Percentiles rank a stretch among this genome's conserved stretches.
Conservation (phyloP, 2,329 filamentous ascomycete species). For the Bimuria novae-zelandiae region DNA sequence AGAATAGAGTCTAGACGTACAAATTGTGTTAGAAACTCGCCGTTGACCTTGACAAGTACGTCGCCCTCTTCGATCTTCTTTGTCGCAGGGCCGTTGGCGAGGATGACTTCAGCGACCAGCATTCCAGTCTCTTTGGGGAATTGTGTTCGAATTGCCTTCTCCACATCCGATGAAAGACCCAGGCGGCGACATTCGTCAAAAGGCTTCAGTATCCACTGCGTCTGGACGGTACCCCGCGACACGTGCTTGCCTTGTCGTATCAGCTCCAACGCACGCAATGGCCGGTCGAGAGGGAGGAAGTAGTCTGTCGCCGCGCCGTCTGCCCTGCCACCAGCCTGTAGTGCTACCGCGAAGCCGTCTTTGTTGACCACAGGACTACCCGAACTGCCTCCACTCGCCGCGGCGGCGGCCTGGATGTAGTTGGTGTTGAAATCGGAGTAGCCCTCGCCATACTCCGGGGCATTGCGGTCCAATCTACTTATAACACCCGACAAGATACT, state of each 20-base stretch:
- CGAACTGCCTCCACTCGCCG: slow-evolving; percentile 96
- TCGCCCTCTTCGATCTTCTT: slow-evolving; percentile 91
- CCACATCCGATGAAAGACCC: slow-evolving; percentile 82
- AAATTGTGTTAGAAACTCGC: slow-evolving; percentile 90
- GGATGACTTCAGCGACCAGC: slow-evolving; percentile 93
- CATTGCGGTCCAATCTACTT: slow-evolving; percentile 92
- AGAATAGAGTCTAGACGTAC: slow-evolving; percentile 88
- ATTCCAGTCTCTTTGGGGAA: slow-evolving; percentile 96
- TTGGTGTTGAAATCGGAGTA: slow-evolving; percentile 97
- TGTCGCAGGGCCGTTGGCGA: slow-evolving; percentile 87
- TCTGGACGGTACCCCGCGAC: slow-evolving; percentile 94
- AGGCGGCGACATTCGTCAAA: slow-evolving; percentile 95
- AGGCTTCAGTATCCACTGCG: slow-evolving; percentile 93
- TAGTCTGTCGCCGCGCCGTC: slow-evolving; percentile 98
- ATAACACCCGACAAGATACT: slow-evolving; percentile 98
- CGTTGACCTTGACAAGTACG: slow-evolving; percentile 90
- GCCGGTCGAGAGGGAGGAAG: slow-evolving; percentile 91
- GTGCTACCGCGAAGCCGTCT: slow-evolving; percentile 85
- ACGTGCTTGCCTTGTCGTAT: slow-evolving; percentile 77
- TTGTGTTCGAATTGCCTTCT: slow-evolving; percentile 77
- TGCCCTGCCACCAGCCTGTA: slow-evolving; percentile 91
- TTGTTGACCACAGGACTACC: slow-evolving; percentile 97
- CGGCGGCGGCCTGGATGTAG: slow-evolving; percentile 97
- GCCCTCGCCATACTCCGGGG: slow-evolving; percentile 95
- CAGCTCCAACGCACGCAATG: slow-evolving; percentile 82